Evolutionary conservation across 257 asterid genomes (phyloP).

Genomic region (Solanum commersonii): DNA sequence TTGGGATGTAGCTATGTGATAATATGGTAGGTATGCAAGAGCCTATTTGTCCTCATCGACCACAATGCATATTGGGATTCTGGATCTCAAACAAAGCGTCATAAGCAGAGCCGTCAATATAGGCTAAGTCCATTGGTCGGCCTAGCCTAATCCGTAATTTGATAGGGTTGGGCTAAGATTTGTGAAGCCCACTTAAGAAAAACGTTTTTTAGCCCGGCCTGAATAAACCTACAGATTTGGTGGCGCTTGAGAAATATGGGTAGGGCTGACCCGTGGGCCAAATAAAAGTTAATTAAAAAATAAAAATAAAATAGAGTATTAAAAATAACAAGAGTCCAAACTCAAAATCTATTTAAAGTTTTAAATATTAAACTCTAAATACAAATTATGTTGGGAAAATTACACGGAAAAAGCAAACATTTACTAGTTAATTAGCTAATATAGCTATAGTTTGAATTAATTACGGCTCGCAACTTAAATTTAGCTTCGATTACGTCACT

Average conservation of each 20-base stretch:
- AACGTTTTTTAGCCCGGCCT: background rate
- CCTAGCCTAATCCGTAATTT: too few relatives aligned
- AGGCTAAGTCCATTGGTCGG: background rate
- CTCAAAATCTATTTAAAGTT: background rate
- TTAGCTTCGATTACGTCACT: background rate
- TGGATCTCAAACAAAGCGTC: background rate
- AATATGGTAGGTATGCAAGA: background rate
- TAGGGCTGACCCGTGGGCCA: background rate
- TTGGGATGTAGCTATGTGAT: background rate
- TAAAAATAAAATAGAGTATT: too few relatives aligned
- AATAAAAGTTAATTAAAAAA: too few relatives aligned
- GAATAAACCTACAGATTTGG: too few relatives aligned
- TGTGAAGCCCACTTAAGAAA: too few relatives aligned
- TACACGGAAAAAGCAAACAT: too few relatives aligned
- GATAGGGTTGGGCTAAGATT: background rate
- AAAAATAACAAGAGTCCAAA: background rate
- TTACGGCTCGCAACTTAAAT: background rate
- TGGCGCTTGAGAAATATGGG: background rate
- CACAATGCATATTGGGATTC: background rate
- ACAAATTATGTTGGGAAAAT: background rate
- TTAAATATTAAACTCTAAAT: too few relatives aligned
- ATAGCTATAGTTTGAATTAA: too few relatives aligned
- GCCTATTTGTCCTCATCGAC: background rate
- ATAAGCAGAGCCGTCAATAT: background rate
- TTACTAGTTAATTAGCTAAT: too few relatives aligned